These are phyloP conservation scores for Neurospora crassa DNA, from an alignment of 2,329 filamentous ascomycete genomes.

Conservation along the genomic window DNA sequence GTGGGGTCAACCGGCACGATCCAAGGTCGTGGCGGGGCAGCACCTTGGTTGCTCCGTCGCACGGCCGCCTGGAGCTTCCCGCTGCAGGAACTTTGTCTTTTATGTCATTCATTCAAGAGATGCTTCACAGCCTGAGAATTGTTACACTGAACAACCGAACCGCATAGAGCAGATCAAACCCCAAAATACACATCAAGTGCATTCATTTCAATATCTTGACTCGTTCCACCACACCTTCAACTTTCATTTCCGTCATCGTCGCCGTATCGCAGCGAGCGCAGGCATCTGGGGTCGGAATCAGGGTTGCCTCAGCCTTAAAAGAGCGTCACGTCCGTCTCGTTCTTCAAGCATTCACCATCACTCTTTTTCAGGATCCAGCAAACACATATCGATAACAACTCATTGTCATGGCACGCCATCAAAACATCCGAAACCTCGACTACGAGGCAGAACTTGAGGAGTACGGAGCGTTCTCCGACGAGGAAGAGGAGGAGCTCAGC, in stretches of 20 bases:
- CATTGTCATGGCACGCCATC: constrained; percentile 35
- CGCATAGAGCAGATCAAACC: background rate
- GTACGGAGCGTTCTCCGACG: constrained; percentile 33
- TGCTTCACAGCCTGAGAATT: background rate
- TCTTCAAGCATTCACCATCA: background rate
- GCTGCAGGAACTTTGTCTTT: background rate
- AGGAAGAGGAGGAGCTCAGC: constrained; percentile 35
- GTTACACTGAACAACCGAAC: background rate
- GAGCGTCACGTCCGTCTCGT: background rate
- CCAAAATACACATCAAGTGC: background rate
- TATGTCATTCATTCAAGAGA: background rate
- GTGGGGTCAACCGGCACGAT: background rate
- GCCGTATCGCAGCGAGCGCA: background rate
- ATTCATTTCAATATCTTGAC: background rate
- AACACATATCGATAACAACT: background rate
- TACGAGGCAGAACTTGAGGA: constrained; percentile 42
- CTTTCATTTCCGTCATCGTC: background rate
- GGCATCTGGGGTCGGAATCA: background rate
- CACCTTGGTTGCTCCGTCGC: background rate
- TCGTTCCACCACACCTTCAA: background rate
- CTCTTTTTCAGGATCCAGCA: background rate
- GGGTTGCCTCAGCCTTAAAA: background rate
- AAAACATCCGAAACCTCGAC: constrained; percentile 37
- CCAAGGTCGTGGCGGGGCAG: background rate
- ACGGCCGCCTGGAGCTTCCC: background rate